Evolutionary conservation across 2,329 filamentous ascomycete species (phyloP).

Genomic region (Cryoendolithus antarcticus): DNA sequence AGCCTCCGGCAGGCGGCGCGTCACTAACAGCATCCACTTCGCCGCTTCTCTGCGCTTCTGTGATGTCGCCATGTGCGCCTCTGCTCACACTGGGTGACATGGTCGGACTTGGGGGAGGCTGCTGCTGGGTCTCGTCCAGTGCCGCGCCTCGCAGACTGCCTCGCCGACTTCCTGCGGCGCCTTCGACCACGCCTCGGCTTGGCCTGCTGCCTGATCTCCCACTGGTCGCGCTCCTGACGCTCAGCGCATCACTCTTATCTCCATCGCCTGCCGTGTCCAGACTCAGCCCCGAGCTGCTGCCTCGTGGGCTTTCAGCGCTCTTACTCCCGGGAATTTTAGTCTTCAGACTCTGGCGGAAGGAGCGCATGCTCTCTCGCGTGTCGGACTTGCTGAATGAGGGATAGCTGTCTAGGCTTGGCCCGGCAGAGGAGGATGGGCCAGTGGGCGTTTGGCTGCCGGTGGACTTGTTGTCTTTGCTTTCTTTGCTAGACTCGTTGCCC

Average conservation of each 20-base stretch:
- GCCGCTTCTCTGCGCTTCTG: constrained; percentile 68
- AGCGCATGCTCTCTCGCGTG: constrained; percentile 82
- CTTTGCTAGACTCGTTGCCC: constrained; percentile 51
- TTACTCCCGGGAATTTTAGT: constrained; percentile 68
- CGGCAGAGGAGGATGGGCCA: constrained; percentile 24
- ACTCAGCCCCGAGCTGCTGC: constrained; percentile 52
- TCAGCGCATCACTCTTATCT: constrained; percentile 62
- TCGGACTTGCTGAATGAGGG: constrained; percentile 87
- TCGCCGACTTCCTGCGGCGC: constrained; percentile 26
- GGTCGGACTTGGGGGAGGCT: constrained; percentile 70
- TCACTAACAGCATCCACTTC: constrained; percentile 95
- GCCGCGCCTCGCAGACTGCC: constrained; percentile 12
- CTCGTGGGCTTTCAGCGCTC: constrained; percentile 64
- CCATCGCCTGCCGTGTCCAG: constrained; percentile 35
- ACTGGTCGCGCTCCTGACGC: constrained; percentile 59
- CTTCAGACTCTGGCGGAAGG: constrained; percentile 65
- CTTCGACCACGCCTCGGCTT: constrained; percentile 19
- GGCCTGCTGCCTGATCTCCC: constrained; percentile 26
- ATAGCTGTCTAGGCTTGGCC: constrained; percentile 64
- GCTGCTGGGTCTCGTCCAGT: constrained; percentile 23
- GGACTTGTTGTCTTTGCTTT: constrained; percentile 45
- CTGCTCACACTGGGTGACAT: constrained; percentile 58
- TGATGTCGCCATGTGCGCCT: constrained; percentile 63
- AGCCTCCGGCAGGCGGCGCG: constrained; percentile 58
- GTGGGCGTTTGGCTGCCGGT: constrained; percentile 33